Percentiles rank a stretch among this genome's conserved stretches.
Evolutionary conservation across 805 yeast species (phyloP).

Genomic region (Myxozyma melibiosi): DNA sequence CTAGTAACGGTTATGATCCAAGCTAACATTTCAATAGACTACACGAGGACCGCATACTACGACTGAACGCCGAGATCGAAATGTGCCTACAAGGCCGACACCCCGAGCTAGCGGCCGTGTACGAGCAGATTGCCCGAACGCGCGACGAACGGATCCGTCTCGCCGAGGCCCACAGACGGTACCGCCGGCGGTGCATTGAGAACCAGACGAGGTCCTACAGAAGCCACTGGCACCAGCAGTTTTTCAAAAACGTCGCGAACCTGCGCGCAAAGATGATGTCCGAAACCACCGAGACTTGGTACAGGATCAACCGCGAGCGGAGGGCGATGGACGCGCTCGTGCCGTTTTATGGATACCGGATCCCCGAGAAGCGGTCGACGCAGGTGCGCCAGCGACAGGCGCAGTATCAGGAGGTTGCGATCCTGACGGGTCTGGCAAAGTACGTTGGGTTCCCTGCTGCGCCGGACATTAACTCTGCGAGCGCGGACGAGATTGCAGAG

Average conservation of each 20-base stretch:
- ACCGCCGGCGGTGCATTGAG: constrained; percentile 74
- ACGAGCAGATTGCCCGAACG: constrained; percentile 57
- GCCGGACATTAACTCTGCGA: constrained; percentile 64
- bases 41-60: constrained; percentile 77
- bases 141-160: constrained; percentile 67
- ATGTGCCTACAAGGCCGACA: constrained; percentile 88
- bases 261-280: constrained; percentile 64
- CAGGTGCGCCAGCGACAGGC: constrained; percentile 70
- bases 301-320: constrained; percentile 85
- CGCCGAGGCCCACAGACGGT: constrained; percentile 56
- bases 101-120: constrained; percentile 67
- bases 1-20: background rate
- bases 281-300: constrained; percentile 84
- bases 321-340: constrained; percentile 70
- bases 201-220: constrained; percentile 79
- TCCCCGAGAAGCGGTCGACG: constrained; percentile 48
- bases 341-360: constrained; percentile 49
- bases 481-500: constrained; percentile 69
- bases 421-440: constrained; percentile 64
- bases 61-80: constrained; percentile 78
- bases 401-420: constrained; percentile 67
- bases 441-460: constrained; percentile 83
- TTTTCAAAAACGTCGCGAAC: constrained; percentile 61
- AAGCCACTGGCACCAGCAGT: constrained; percentile 72
- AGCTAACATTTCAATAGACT: constrained; percentile 42